Conservation (phyloP, 495 filamentous ascomycete genomes). For the Penicillium paradoxum region DNA sequence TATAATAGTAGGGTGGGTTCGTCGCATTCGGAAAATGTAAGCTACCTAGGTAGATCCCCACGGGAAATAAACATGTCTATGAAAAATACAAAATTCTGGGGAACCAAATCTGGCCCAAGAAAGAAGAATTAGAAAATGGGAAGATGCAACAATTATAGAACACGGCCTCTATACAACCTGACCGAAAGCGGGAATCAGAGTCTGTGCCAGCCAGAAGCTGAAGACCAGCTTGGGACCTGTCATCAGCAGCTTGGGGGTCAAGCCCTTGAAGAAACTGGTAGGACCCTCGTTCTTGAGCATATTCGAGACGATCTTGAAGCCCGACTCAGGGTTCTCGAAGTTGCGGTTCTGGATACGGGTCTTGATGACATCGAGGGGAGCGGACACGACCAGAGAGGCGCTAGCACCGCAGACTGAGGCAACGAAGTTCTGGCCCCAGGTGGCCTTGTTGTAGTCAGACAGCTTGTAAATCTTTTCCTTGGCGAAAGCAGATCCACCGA, state of each 20-base stretch:
- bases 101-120: neutral
- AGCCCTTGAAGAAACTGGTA: constrained; percentile 91
- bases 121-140: neutral
- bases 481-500: constrained; percentile 95
- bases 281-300: constrained; percentile 89
- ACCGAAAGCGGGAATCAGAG: constrained; percentile 70
- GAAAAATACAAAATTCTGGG: constrained; percentile 11
- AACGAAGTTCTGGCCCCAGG: constrained; percentile 94
- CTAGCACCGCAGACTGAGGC: constrained; percentile 92
- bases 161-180: constrained; percentile 47
- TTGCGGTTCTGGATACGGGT: constrained; percentile 98
- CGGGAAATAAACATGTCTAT: constrained; percentile 13
- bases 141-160: constrained; percentile 5
- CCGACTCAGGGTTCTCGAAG: constrained; percentile 94
- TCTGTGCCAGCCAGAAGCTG: constrained; percentile 99
- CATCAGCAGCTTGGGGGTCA: constrained; percentile 96
- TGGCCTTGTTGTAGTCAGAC: constrained; percentile 89
- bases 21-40: constrained; percentile 1
- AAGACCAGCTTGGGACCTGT: constrained; percentile 98
- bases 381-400: constrained; percentile 87
- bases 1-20: constrained; percentile 7
- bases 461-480: constrained; percentile 92
- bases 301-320: constrained; percentile 81
- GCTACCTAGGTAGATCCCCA: constrained; percentile 4
- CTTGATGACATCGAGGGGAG: constrained; percentile 97